Evolutionary conservation across 768 basidiomycete species (phyloP), one percentile per base, ranked within the genome.

Genomic region (Trametes elegans): DNA sequence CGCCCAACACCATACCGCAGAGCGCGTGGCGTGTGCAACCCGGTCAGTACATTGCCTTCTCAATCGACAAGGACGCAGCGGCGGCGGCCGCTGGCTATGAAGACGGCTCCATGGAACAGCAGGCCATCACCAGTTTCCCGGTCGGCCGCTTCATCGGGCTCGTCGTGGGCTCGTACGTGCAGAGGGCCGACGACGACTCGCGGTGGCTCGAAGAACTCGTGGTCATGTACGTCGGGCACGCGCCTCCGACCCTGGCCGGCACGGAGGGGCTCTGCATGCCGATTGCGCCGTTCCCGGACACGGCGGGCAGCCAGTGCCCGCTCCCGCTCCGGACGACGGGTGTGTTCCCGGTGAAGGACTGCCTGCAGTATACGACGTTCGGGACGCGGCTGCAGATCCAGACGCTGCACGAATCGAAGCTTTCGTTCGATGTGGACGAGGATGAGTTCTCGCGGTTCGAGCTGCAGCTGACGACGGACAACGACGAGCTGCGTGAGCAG

Each of bases 401-500:
- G 16, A 45, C 18, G 28, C 28, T 61, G 9, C 55, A 67, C 44
- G 50, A 58, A 14, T 66, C 68, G 0, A 35, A 58, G 24, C 59
- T 70, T 14, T 14, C 31, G 4, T 70, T 70, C 49, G 49, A 54
- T 16, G 53, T 70, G 39, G 39, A 46, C 11, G 58, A 66, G 21
- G 64, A 64, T 44, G 61, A 65, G 14, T 58, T 65, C 27, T 44
- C 24, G n/a, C 56, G 52, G 14, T 56, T 68, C 36, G 69, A 69
- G 28, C 45, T 56, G 14, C 35, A 26, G 1, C 45, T 57, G 28
- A 53, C 36, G 13, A 16, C 18, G 10, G 60, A 64, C 23, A 46
- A 46, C 41, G 39, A 44, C 11, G 24, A 14, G 31, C 48, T 31
- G 48, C n/a, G n/a, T n/a, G 28, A 14, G 24, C 29, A 54, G 36